phyloP scores from a whole-genome alignment of 331 rosid genomes.

The Cydonia oblonga region DNA sequence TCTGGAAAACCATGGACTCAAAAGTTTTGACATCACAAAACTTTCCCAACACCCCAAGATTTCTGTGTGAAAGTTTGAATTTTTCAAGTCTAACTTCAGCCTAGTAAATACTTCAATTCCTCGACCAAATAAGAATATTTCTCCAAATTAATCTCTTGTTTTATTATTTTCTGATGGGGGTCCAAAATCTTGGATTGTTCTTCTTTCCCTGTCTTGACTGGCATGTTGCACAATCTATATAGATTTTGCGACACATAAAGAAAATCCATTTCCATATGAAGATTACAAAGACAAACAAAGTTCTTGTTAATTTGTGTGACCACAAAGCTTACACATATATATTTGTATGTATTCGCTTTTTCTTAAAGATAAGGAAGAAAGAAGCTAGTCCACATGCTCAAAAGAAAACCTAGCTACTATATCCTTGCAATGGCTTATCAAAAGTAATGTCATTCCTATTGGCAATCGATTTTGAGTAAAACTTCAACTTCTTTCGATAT shows the following conservation, averaged over 20 bases:
- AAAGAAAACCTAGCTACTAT: background rate
- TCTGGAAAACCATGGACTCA: background rate
- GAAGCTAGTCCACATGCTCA: constrained; percentile 18
- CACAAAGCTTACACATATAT: constrained; percentile 29
- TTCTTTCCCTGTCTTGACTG: background rate
- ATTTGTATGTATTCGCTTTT: background rate
- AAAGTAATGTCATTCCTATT: background rate
- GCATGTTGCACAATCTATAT: background rate
- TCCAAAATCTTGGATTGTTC: background rate
- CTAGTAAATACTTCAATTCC: background rate
- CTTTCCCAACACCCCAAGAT: background rate
- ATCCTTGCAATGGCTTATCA: no score
- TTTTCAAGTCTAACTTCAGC: background rate
- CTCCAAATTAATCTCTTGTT: background rate
- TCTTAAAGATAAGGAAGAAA: constrained; percentile 29
- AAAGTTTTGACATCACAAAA: background rate
- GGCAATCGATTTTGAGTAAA: no score
- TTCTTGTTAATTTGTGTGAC: constrained; percentile 13
- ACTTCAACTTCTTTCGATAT: background rate
- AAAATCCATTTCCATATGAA: background rate
- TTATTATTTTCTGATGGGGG: background rate
- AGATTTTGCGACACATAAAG: background rate
- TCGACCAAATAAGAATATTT: background rate
- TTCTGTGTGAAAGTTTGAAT: background rate
- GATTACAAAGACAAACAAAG: constrained; percentile 1